Base-by-base conservation (phyloP, 768 basidiomycete species). In the Rhizopogon vesiculosus region DNA sequence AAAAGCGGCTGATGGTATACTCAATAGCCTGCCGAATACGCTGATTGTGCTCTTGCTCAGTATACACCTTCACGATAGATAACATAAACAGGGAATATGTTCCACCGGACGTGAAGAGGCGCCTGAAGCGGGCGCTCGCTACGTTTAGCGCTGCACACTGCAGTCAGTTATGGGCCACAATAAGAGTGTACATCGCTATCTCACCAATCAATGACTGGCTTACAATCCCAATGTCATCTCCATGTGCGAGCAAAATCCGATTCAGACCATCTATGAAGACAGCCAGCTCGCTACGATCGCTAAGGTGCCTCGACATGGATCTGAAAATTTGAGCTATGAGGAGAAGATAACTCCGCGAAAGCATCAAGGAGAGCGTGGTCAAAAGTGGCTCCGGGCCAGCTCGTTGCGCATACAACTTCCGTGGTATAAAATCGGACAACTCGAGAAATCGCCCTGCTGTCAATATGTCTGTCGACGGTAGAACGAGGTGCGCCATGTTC, bases 31-130 rank as follows among this genome's bases (percentile, higher is more conserved):
- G 68, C 48, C 78, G 78, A 45, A 92, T 86, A 5, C 82, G 82
- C 1, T 69, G 64, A 61, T 87, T 78, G 3, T 66, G 62, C 33
- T 83, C 78, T 2, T 80, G 75, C 62, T 89, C 85, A 8, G 81
- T 74, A 64, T 89, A 92, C 22, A 84, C 76, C 62, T 89, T 89
- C 62, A 89, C 68, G 12, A 92, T 70, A 3, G 79, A 78, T 0
- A 87, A 85, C 78, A 92, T 86, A 68, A 91, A 89, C 28, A 91
- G 75, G 3, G 79, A 79, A 65, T 89, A 92, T 25, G 84, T 87
- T 31, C 82, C 82, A 15, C 84, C 84, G 2, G 86, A 82, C 7
- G 81, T 81, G 66, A 91, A 89, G 18, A 92, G 67, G n/a, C 89
- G 81, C 31, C 82, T 78, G 63, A 91, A 92, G 16, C 89, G 82